Base-by-base conservation (phyloP, 768 basidiomycete genomes). In the Mycena pura region DNA sequence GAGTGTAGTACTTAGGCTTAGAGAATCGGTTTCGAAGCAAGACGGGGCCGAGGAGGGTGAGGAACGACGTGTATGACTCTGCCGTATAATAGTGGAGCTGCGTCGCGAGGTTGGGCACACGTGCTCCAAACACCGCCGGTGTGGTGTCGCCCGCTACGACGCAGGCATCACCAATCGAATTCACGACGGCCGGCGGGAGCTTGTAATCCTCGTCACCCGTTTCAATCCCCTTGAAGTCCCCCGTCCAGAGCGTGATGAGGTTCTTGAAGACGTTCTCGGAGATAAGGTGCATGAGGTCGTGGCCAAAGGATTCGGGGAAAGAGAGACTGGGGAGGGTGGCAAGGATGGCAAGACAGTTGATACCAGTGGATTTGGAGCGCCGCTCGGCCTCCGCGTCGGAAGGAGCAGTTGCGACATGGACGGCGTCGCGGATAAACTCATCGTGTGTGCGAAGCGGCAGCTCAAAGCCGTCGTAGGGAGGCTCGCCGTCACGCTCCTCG, bases 241-340 rank as follows among this genome's bases (percentile, higher is more conserved):
- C 14, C 11, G 41, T 17, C 19, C 19, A 19, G 22, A 43, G 24
- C 19, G n/a, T n/a, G n/a, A n/a, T n/a, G n/a, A n/a, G n/a, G n/a
- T n/a, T n/a, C n/a, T n/a, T n/a, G n/a, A n/a, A n/a, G n/a, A n/a
- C n/a, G n/a, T n/a, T n/a, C n/a, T n/a, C n/a, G n/a, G n/a, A n/a
- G n/a, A n/a, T n/a, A 6, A 43, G 71, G 48, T 85, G 82, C 78
- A 84, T 83, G 68, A 82, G 81, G 47, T 84, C 81, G 58, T 77
- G 76, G 0, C 81, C 82, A 22, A 81, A 78, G 15, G 77, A 77
- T n/a, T n/a, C n/a, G n/a, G n/a, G n/a, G n/a, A n/a, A n/a, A n/a
- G n/a, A n/a, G n/a, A 81, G 53, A 0, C 75, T 79, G 1, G 65
- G 50, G 1, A 81, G 71, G 14, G 24, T 17, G 13, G 60, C 58